Evolutionary conservation across 116 monocot species (phyloP), one percentile per base, ranked within the genome.

Genomic region (Zostera marina): DNA sequence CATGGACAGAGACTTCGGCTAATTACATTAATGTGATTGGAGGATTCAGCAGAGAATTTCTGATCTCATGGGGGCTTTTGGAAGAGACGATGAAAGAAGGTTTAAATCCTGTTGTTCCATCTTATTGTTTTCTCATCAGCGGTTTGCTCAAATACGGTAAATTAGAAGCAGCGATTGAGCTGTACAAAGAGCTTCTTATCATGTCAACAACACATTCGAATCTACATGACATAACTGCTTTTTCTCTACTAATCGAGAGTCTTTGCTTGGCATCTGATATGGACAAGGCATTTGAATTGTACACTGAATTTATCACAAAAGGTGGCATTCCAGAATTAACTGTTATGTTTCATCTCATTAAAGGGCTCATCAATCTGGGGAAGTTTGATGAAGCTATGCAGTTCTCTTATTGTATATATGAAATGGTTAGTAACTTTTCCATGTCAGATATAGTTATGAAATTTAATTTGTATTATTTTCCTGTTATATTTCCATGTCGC

Each of bases 11-110:
- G 54, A 54, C 76, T 62, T 43, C 66, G 16, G 58, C 68, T 52
- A 73, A 70, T 25, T 81, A 80, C 49, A 24, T 38, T n/a, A 71
- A 70, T 46, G 70, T 85, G 65, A 80, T 89, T 22, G 73, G 78
- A 70, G 96, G 96, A 71, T 96, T 82, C 60, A 89, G 70, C 44
- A 83, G 66, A 61, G 74, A 83, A 13, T 96, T 96, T 75, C 77
- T 96, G 7, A 55, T 61, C 10, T 80, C 80, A 32, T 73, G 82
- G 66, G 85, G 80, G 23, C 72, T 96, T 48, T 42, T 96, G 52
- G 85, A 86, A 63, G 96, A 85, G 51, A 69, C 83, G 20, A 43
- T 73, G 46, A 59, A 73, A 23, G 69, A 74, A 64, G 66, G 63
- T 62, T 54, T 66, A 1, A 69, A 74, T 22, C 84, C 88, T 15